These are phyloP conservation scores for Neophaeococcomyces mojaviensis DNA, from an alignment of 2,329 filamentous ascomycete species.

Conservation along the genomic window DNA sequence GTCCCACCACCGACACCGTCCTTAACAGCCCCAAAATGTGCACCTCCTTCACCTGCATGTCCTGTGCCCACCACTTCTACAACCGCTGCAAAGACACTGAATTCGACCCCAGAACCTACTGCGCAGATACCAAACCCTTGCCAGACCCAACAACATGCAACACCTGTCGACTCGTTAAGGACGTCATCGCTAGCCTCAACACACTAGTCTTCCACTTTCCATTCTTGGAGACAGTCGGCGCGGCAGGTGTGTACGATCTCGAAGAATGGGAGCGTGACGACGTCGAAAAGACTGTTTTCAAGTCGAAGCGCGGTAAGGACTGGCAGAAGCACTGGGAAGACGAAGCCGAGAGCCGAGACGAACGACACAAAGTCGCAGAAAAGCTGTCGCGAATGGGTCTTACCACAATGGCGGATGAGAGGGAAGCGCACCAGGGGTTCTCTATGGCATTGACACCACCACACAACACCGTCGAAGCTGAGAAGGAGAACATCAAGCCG, in stretches of 20 bases:
- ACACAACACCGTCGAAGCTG: background rate
- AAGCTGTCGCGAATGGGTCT: background rate
- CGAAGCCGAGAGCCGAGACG: background rate
- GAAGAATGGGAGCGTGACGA: conserved; percentile 15
- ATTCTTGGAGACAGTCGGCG: conserved; percentile 16
- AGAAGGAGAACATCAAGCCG: too few relatives aligned
- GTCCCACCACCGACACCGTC: background rate
- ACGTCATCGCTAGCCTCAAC: conserved; percentile 11
- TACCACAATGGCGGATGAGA: background rate
- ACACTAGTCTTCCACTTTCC: conserved; percentile 14
- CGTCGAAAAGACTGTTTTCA: background rate
- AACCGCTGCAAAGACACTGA: background rate
- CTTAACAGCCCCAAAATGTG: conserved; percentile 1
- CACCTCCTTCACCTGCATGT: conserved; percentile 1
- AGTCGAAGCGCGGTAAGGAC: background rate
- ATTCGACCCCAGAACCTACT: background rate
- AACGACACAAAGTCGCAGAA: background rate
- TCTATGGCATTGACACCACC: background rate
- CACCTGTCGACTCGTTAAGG: conserved; percentile 12
- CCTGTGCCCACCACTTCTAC: background rate
- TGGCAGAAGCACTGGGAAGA: background rate
- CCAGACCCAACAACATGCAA: background rate
- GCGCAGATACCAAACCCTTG: background rate
- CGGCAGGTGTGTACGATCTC: conserved; percentile 14
- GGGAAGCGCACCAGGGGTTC: background rate